Evolutionary conservation across 352 stramenopile genomes (phyloP), one percentile per base, ranked within the genome.

Genomic region (Phytopythium helicoides): DNA sequence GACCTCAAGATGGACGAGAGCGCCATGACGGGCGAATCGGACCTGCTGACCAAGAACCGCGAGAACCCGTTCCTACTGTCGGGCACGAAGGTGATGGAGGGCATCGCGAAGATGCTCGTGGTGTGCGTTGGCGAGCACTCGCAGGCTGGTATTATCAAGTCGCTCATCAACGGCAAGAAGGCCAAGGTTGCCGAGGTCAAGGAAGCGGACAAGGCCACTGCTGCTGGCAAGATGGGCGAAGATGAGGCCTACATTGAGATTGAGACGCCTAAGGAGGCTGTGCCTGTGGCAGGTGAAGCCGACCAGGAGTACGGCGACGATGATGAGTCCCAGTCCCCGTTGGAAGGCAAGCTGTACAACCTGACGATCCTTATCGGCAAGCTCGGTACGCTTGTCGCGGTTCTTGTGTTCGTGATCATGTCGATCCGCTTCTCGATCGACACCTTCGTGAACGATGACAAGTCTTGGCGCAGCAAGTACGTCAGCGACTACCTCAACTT

Each of bases 41-140:
- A 97, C 18, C 64, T 97, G 22, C 63, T 98, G 39, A 50, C 57
- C 21, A 98, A 97, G 63, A 79, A 75, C 47, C 58, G 60, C 0
- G 73, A 87, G 16, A 92, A 96, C 60, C 89, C 91, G 15, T 98
- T 98, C 64, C 62, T 98, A 12, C 76, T 98, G 18, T 98, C 89
- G 1, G 95, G 95, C 21, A 98, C 92, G 22, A 97, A 95, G 37
- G 87, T 97, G 19, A 97, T 96, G 68, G 87, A 96, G 42, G 96
- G 96, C 7, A 76, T 93, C 7, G 89, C 78, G 23, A 85, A 86
- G 58, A 97, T 98, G 81, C 67, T 99, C 26, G 92, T 97, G 9
- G 72, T 97, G 8, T 95, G 89, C 23, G 95, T 98, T 6, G 95
- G 96, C 19, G 86, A 92, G 47, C 84, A 94, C 67, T 97, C 83